Evolutionary conservation across 148 eudicot species (phyloP).

Genomic region (Drosera capensis): DNA sequence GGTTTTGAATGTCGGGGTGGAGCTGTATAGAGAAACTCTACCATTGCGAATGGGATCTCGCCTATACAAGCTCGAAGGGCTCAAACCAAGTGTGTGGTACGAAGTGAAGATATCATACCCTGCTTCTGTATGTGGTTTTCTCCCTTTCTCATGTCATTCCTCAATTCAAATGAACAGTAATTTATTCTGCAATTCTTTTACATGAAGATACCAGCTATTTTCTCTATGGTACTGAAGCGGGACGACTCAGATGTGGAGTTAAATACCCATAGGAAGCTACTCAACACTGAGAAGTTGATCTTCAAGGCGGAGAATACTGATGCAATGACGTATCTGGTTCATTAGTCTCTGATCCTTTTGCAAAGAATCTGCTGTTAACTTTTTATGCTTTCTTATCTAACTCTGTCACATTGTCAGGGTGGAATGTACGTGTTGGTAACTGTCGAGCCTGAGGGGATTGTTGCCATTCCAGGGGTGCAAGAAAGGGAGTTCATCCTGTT

Average conservation of each 20-base stretch:
- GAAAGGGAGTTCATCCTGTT: conserved; percentile 56
- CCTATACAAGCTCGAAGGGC: conserved; percentile 49
- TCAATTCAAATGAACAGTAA: background rate
- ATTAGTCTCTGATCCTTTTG: conserved; percentile 1
- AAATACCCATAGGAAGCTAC: conserved; percentile 45
- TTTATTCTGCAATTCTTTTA: background rate
- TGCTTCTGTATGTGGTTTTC: conserved; percentile 60
- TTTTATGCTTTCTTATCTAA: conserved; percentile 1
- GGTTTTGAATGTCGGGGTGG: conserved; percentile 53
- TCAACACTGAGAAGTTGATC: conserved; percentile 76
- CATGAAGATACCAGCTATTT: conserved; percentile 64
- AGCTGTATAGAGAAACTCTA: conserved; percentile 51
- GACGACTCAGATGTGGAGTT: conserved; percentile 31
- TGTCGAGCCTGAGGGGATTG: conserved; percentile 80
- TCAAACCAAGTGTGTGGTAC: conserved; percentile 54
- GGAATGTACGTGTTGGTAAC: conserved; percentile 41
- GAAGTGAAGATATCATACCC: conserved; percentile 99
- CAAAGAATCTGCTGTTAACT: background rate
- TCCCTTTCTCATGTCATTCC: conserved; percentile 1
- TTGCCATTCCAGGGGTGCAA: conserved; percentile 49
- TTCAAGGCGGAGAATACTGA: conserved; percentile 44
- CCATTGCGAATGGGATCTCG: conserved; percentile 59
- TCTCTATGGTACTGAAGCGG: conserved; percentile 47
- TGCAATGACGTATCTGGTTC: conserved; percentile 32
- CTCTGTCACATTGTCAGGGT: conserved; percentile 20